Conservation (phyloP, 129 eudicot genomes). For the Flaveria bidentis region DNA sequence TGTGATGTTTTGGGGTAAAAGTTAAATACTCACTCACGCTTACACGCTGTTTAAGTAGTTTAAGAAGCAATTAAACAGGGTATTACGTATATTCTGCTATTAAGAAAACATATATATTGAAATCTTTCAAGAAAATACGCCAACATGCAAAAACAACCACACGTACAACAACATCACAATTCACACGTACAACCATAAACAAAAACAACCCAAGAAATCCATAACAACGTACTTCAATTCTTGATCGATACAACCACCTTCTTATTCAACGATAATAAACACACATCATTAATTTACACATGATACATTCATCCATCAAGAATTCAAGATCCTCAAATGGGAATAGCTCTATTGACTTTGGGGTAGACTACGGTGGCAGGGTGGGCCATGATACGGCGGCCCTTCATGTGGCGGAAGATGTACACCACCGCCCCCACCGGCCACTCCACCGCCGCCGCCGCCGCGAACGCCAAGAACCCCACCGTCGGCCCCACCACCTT, state of each 20-base stretch:
- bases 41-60: too few relatives aligned
- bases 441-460: conserved; percentile 81
- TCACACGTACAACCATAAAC: too few relatives aligned
- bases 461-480: conserved; percentile 67
- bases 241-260: not conserved
- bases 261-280: too few relatives aligned
- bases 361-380: conserved; percentile 74
- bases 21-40: too few relatives aligned
- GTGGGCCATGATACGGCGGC: conserved; percentile 84
- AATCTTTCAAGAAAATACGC: too few relatives aligned
- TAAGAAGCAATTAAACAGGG: too few relatives aligned
- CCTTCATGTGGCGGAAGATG: conserved; percentile 63
- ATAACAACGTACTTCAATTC: not conserved
- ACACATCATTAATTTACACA: not conserved
- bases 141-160: too few relatives aligned
- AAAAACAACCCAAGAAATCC: too few relatives aligned
- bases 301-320: not conserved
- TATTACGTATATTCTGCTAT: too few relatives aligned
- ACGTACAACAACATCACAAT: too few relatives aligned
- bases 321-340: conserved; percentile 38
- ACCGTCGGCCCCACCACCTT: conserved; percentile 87
- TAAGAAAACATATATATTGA: too few relatives aligned
- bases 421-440: conserved; percentile 82
- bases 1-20: too few relatives aligned
- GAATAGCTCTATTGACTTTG: conserved; percentile 48